Evolutionary conservation across 2,329 filamentous ascomycete genomes (phyloP).

Genomic region (Colletotrichum filicis): DNA sequence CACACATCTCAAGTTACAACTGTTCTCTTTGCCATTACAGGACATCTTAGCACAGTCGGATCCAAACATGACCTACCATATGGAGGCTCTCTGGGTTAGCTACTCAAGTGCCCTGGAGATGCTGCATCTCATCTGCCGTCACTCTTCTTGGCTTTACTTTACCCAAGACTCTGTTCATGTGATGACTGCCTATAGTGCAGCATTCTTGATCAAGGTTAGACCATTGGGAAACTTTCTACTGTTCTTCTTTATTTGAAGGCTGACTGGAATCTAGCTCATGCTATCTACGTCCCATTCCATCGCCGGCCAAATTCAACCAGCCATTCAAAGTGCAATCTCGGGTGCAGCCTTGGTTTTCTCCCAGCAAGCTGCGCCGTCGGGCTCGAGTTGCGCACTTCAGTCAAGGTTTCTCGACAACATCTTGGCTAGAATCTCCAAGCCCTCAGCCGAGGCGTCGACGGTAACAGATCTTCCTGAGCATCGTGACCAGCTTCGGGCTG

Average conservation of each 20-base stretch:
- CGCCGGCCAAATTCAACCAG: neutral
- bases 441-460: neutral
- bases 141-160: constrained; percentile 48
- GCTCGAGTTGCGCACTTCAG: constrained; percentile 45
- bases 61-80: constrained; percentile 38
- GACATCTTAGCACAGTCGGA: constrained; percentile 40
- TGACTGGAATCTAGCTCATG: neutral
- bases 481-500: neutral
- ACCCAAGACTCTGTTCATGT: constrained; percentile 54
- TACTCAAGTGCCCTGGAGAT: constrained; percentile 44
- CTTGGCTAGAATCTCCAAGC: constrained; percentile 2
- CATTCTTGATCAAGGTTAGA: constrained; percentile 49
- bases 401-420: constrained; percentile 44
- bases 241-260: neutral
- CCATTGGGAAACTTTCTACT: neutral
- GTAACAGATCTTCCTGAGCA: neutral
- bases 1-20: constrained; percentile 48
- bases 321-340: constrained; percentile 33
- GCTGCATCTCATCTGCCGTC: constrained; percentile 44
- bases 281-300: constrained; percentile 6
- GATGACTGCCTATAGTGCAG: constrained; percentile 54
- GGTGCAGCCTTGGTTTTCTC: constrained; percentile 39
- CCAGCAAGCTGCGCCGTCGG: constrained; percentile 41
- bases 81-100: constrained; percentile 45
- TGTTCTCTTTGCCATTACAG: constrained; percentile 50